These are phyloP conservation scores for Coniochaeta pulveracea DNA, from an alignment of 2,329 filamentous ascomycete species.

Conservation along the genomic window DNA sequence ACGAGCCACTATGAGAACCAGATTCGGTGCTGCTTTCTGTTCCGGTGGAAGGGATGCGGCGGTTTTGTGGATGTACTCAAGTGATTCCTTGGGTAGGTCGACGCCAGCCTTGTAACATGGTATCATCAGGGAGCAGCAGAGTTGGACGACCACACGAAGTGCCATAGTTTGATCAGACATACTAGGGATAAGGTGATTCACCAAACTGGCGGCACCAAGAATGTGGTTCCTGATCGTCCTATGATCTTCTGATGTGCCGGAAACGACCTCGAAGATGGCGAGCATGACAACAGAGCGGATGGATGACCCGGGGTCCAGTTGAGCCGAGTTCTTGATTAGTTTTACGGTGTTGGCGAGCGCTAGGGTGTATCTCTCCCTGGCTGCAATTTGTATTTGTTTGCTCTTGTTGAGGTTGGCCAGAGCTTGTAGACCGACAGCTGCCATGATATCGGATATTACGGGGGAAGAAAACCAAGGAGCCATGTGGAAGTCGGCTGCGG, in stretches of 20 bases:
- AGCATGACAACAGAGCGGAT: constrained; percentile 44
- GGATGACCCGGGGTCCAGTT: constrained; percentile 28
- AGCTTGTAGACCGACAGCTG: constrained; percentile 46
- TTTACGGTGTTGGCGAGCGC: constrained; percentile 37
- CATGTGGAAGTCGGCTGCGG: constrained; percentile 22
- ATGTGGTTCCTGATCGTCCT: constrained; percentile 45
- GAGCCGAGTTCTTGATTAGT: constrained; percentile 23
- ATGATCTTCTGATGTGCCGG: constrained; percentile 32
- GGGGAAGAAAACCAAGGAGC: constrained; percentile 25
- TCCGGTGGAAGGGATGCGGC: constrained; percentile 20
- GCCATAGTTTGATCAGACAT: constrained; percentile 27
- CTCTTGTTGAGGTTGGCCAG: constrained; percentile 41
- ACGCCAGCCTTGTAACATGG: constrained; percentile 27
- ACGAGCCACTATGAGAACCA: constrained; percentile 27
- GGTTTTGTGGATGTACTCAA: constrained; percentile 30
- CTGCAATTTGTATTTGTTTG: constrained; percentile 29
- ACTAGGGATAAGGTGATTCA: constrained; percentile 32
- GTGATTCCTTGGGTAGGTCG: constrained; percentile 27
- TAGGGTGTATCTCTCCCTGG: constrained; percentile 40
- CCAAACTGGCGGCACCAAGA: constrained; percentile 46
- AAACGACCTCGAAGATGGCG: constrained; percentile 51
- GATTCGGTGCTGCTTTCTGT: constrained; percentile 26
- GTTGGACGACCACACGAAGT: constrained; percentile 39
- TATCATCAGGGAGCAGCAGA: constrained; percentile 46
- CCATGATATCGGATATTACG: constrained; percentile 35